Evolutionary conservation across 169 alveolate species (phyloP).

Genomic region (Blepharisma undulans): DNA sequence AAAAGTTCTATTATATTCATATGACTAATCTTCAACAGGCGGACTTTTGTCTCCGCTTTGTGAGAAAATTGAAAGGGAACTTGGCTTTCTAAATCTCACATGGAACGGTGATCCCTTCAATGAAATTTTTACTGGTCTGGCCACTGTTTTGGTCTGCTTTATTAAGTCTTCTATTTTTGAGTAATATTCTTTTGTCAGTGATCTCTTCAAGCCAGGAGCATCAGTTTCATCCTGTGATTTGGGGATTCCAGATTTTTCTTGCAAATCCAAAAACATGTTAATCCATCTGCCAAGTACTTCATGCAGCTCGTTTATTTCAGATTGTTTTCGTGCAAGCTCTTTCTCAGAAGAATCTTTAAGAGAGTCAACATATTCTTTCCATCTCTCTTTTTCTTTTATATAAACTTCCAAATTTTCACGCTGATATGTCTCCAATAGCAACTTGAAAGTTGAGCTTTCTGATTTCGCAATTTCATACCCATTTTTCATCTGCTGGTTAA

Average conservation of each 20-base stretch:
- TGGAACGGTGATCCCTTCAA: neutral
- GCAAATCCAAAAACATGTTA: slow-evolving; percentile 6
- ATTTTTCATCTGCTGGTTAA: neutral
- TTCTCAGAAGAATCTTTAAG: neutral
- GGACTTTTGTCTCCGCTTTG: neutral
- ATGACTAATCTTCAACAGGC: neutral
- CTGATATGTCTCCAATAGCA: neutral
- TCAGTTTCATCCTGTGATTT: too few species aligned
- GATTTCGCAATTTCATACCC: neutral
- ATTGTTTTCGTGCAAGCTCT: slow-evolving; percentile 8
- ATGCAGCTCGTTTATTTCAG: neutral
- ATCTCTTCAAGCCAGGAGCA: neutral
- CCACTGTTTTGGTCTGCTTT: neutral
- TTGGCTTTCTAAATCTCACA: neutral
- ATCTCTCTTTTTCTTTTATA: slow-evolving; percentile 8
- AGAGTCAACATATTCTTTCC: slow-evolving; percentile 6
- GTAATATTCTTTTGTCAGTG: neutral
- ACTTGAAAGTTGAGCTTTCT: neutral
- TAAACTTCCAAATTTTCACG: neutral
- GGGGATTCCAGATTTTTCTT: neutral
- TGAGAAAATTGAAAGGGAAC: neutral
- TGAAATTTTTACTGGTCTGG: neutral
- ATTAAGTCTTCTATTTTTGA: neutral
- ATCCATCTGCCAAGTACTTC: neutral
- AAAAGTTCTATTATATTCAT: neutral